Base-by-base conservation (phyloP, 805 yeast species). In the Wickerhamiella occidentalis region DNA sequence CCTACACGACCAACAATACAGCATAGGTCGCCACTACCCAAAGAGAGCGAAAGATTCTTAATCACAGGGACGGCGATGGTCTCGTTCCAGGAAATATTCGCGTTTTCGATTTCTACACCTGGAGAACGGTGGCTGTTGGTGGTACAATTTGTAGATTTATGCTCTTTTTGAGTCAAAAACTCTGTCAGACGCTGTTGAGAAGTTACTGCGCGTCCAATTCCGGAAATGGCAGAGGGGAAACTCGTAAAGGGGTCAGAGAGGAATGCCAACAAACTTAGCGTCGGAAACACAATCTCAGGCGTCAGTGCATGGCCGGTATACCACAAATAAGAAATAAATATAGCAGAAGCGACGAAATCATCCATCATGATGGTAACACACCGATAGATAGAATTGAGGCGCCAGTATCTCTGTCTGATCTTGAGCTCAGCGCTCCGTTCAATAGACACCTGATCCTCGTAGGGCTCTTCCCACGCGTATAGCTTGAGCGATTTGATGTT, bases 1-100 rank as follows among this genome's bases (percentile, higher is more conserved):
- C 96, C 97, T 47, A 90, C 96, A 57, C 76, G 76, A 29, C 96
- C 96, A 29, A 87, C 86, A 54, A 88, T 74, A 67, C 96, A 88
- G 52, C 79, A 76, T 55, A 88, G 70, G 53, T 85, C 83, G 50
- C 92, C 94, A 58, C 83, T 83, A 47, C 70, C 74, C 9, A 87
- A 82, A 19, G 59, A 64, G 51, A 84, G 75, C 57, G 77, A 76
- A 45, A 85, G 74, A 55, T 79, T 69, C 52, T 75, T 77, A 15
- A 45, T n/a, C 15, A 45, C 41, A 5, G 40, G 40, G 18, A 28
- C 30, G n/a, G 18, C 19, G 12, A 28, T 25, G 19, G 84, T 88
- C 12, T 38, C 50, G 8, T 46, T 51, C 56, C 59, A 56, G n/a
- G 47, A 29, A 1, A 52, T 35, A 2, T 19, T 25, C 12, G 55